Base-by-base conservation (phyloP, 1,284 basidiomycete species). In the Vanrija sp. region DNA sequence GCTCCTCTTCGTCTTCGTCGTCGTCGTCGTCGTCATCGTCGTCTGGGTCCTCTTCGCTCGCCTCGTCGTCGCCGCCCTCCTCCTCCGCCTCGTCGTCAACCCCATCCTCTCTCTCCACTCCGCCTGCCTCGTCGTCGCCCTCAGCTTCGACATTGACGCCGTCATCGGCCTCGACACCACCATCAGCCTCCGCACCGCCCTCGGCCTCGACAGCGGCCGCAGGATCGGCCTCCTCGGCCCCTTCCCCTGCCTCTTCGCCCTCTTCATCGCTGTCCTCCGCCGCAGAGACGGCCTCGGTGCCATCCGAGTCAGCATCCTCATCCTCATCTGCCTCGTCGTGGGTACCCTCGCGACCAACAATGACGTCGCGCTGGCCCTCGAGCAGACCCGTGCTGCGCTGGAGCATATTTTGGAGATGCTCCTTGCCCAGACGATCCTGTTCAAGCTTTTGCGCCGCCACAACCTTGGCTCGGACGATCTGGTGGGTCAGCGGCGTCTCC, bases 381-480 rank as follows among this genome's bases (percentile, higher is more conserved):
- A 97, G 79, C 64, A 96, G 85, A 51, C 88, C 86, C 0, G 89
- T 89, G 43, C 91, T 95, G 67, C 95, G 87, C 73, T 92, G 85
- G 39, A 98, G 79, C 63, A 98, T 91, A 3, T 87, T 89, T 72
- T 93, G 89, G 25, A 98, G 81, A 77, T 96, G 93, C 64, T 88
- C 85, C 59, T 88, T 88, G 0, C 87, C 87, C 12, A 83, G 76
- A 19, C 84, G 80, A 61, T 85, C 83, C 63, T 86, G 83, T 68
- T 89, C 86, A 16, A 78, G 82, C 62, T 83, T 83, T 50, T 81
- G 78, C 34, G 69, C 73, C 54, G 79, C 78, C 26, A 85, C 79
- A 57, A 85, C 81, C 59, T 86, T 82, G 48, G 89, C 86, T 6
- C 88, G 83, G 16, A 94, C 82, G 68, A 91, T 83, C 67, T 61